Evolutionary conservation across 2,329 filamentous ascomycete genomes (phyloP), one percentile per base, ranked within the genome.

Genomic region (Pseudonectria foliicola): DNA sequence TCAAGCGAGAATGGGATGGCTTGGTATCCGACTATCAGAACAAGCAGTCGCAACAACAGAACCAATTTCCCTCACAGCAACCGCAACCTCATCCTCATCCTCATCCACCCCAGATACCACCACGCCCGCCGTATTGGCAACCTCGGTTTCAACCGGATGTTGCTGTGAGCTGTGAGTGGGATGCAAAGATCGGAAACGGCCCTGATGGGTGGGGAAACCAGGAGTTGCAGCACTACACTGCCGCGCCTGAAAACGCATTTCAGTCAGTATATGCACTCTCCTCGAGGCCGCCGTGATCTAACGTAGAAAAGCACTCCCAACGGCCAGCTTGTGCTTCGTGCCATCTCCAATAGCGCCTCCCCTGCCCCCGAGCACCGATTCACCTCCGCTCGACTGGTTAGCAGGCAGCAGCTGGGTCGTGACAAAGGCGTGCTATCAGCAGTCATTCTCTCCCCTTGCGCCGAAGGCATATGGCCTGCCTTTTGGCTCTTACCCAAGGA

Each of bases 191-290:
- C 30, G 66, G 69, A 18, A 68, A 68, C 24, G 74, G 74, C 18
- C 66, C 64, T n/a, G 66, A 75, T 48, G 74, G 75, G 25, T 79
- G 75, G 75, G 75, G 75, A 14, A 79, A 79, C 49, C 69, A 75
- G 40, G 75, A 79, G 57, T 59, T 73, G 31, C 66, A 79, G 54
- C 69, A 73, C 56, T 79, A 79, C 51, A 71, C 70, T 6, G 57
- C 65, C 24, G 53, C 58, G 10, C 52, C 63, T 1, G 49, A 59
- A 4, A 78, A 78, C 47, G 67, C 67, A 14, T 79, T 78, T 51
- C 64, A 76, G 61, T 63, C 40, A 23, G 56, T 26, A 7, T 8
- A 16, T 4, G 4, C 33, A 6, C 8, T 16, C 25, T 10, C 1
- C 1, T 28, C 12, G 14, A 13, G 31, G 13, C 43, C 42, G 26